Evolutionary conservation across 202 grass and related monocot genomes (phyloP).

Genomic region (Schoenoplectus triqueter): DNA sequence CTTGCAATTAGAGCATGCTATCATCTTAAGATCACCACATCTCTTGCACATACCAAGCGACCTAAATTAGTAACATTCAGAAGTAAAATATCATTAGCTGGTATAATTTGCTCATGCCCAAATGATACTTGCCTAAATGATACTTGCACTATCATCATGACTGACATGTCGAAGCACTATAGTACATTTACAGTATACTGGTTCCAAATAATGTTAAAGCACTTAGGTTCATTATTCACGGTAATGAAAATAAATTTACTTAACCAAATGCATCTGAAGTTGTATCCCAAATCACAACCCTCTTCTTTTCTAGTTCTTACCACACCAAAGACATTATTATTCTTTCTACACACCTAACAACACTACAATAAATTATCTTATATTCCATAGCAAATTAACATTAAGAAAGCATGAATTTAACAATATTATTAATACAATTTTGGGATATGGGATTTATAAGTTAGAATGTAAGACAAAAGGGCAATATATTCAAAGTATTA

Average conservation of each 20-base stretch:
- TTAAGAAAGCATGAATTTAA: neutral
- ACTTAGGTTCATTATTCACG: neutral
- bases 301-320: neutral
- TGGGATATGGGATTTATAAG: neutral
- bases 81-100: neutral
- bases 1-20: conserved; percentile 82
- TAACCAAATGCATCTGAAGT: no score
- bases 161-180: no score
- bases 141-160: neutral
- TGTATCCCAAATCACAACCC: neutral
- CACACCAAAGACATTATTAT: neutral
- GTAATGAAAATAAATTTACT: no score
- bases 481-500: neutral
- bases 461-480: neutral
- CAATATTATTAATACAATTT: neutral
- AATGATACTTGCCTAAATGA: no score
- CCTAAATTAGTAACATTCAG: conserved; percentile 46
- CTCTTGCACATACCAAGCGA: conserved; percentile 82
- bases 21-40: conserved; percentile 69
- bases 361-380: neutral
- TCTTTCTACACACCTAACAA: neutral
- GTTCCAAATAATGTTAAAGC: no score
- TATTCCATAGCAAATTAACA: neutral
- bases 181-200: no score
- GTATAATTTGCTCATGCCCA: neutral